phyloP scores from a whole-genome alignment of 805 yeast genomes.

The Barnettozyma salicaria region DNA sequence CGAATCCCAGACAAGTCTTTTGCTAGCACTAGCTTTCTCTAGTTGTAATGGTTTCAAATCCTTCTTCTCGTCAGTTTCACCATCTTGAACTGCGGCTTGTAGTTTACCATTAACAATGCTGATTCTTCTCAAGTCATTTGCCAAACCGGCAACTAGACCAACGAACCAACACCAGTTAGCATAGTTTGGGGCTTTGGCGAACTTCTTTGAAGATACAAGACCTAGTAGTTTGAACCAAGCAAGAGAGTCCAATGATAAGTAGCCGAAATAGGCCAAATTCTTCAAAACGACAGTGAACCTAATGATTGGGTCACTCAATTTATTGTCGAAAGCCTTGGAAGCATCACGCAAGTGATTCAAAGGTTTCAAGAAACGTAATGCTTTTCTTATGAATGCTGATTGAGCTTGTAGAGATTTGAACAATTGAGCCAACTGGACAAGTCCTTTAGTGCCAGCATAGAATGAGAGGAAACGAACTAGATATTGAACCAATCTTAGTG shows the following conservation, averaged over 20 bases:
- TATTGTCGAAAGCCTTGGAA: conserved; percentile 59
- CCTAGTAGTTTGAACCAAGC: conserved; percentile 54
- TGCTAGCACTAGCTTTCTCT: conserved; percentile 45
- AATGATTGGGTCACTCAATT: conserved; percentile 54
- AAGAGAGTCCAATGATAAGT: conserved; percentile 57
- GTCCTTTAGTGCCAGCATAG: conserved; percentile 53
- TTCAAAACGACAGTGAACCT: conserved; percentile 48
- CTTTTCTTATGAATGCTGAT: conserved; percentile 70
- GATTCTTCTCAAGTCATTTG: conserved; percentile 48
- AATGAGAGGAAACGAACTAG: conserved; percentile 66
- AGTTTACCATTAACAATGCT: conserved; percentile 4
- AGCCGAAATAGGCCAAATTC: conserved; percentile 57
- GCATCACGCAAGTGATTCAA: conserved; percentile 67
- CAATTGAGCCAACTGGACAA: conserved; percentile 40
- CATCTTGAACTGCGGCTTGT: conserved; percentile 1
- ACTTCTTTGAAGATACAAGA: conserved; percentile 42
- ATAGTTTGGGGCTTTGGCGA: conserved; percentile 45
- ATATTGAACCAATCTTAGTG: conserved; percentile 74
- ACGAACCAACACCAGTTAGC: conserved; percentile 73
- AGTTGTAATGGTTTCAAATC: conserved; percentile 33
- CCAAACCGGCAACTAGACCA: conserved; percentile 58
- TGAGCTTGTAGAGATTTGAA: conserved; percentile 54
- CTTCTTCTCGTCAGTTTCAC: conserved; percentile 30
- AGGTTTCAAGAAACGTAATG: conserved; percentile 79
- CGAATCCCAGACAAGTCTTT: conserved; percentile 69